Conservation (phyloP, 2,329 filamentous ascomycete species). For the Claviceps quebecensis region DNA sequence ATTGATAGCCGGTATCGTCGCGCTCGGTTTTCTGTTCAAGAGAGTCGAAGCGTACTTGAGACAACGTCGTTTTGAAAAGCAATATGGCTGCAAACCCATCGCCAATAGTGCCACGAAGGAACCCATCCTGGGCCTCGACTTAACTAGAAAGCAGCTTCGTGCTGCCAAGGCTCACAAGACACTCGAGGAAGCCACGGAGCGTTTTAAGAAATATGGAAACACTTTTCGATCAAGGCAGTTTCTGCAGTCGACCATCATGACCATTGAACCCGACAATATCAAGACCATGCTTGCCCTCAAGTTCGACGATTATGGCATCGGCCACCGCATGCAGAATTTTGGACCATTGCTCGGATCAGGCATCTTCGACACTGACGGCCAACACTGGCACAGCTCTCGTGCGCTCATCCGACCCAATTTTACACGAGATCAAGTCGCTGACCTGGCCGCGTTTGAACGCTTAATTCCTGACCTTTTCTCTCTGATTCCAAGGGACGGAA, state of each 20-base stretch:
- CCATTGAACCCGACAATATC: slow-evolving; percentile 15
- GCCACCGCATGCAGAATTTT: slow-evolving; percentile 13
- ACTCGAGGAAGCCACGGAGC: not conserved
- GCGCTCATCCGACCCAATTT: slow-evolving; percentile 27
- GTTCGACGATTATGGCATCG: slow-evolving; percentile 14
- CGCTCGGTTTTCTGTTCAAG: not conserved
- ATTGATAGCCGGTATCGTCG: not conserved
- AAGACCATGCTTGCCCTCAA: slow-evolving; percentile 15
- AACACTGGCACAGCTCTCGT: slow-evolving; percentile 22
- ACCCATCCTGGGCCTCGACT: slow-evolving; percentile 4
- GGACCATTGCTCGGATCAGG: slow-evolving; percentile 30
- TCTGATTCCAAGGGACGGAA: slow-evolving; percentile 20
- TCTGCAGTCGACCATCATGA: slow-evolving; percentile 8
- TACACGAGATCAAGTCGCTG: slow-evolving; percentile 26
- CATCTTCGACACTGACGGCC: slow-evolving; percentile 10
- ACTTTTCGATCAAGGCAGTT: not conserved
- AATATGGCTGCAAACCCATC: slow-evolving; percentile 4
- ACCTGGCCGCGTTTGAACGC: slow-evolving; percentile 23
- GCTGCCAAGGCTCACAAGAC: not conserved
- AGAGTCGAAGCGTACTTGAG: not conserved
- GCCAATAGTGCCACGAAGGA: not conserved
- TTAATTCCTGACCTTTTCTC: slow-evolving; percentile 13
- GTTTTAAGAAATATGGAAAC: not conserved
- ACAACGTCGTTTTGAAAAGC: not conserved
- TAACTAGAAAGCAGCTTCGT: not conserved